Conservation (phyloP, 345 rosid genomes). For the Linum tenue region DNA sequence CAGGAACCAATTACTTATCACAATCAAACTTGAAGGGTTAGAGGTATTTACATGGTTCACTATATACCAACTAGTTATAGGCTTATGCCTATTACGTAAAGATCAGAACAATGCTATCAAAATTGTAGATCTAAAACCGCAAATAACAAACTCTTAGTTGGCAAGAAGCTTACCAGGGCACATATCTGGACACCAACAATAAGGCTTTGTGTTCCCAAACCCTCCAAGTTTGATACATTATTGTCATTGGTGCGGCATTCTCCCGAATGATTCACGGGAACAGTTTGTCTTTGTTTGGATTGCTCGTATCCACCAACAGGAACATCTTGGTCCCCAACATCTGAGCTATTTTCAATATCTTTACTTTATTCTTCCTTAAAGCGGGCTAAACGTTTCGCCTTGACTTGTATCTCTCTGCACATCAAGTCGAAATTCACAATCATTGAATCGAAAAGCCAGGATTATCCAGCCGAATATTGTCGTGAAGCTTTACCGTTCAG, state of each 20-base stretch:
- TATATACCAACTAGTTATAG: no score
- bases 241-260: constrained; percentile 34
- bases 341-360: constrained; percentile 25
- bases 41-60: no score
- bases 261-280: constrained; percentile 12
- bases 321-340: constrained; percentile 30
- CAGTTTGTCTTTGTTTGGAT: constrained; percentile 28
- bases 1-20: background rate
- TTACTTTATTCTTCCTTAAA: constrained; percentile 64
- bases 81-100: no score
- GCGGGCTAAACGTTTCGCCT: constrained; percentile 75
- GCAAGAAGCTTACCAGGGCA: constrained; percentile 62
- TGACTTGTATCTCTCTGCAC: constrained; percentile 71
- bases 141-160: background rate
- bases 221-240: constrained; percentile 38
- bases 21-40: background rate
- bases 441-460: background rate
- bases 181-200: constrained; percentile 79
- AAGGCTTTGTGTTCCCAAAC: constrained; percentile 38
- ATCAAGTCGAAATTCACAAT: constrained; percentile 1
- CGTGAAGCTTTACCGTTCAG: constrained; percentile 49
- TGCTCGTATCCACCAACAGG: constrained; percentile 25
- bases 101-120: no score
- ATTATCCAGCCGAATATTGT: background rate
- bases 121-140: background rate